Conservation (phyloP, 768 basidiomycete species). For the Tubosaeta sp. region DNA sequence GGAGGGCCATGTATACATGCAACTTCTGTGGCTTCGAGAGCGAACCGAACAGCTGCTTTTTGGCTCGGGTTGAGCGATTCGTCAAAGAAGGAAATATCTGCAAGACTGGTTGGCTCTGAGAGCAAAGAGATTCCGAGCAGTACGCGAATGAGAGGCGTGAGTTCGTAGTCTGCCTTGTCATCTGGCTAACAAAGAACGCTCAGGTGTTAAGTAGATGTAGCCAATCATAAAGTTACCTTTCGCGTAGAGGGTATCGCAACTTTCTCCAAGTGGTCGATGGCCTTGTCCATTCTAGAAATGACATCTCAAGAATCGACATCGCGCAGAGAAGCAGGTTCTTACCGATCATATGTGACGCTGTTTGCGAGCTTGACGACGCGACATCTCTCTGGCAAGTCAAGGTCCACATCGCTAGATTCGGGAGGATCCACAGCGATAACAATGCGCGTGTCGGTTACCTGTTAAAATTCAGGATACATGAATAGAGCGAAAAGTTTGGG, state of each 20-base stretch:
- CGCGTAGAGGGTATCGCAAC: conserved; percentile 28
- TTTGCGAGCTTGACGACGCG: conserved; percentile 87
- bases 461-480: neutral
- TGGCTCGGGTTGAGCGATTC: conserved; percentile 77
- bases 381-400: conserved; percentile 83
- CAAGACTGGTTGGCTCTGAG: conserved; percentile 35
- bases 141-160: conserved; percentile 57
- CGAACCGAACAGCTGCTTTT: conserved; percentile 76
- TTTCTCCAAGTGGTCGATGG: conserved; percentile 63
- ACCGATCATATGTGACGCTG: conserved; percentile 88
- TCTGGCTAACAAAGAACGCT: conserved; percentile 25
- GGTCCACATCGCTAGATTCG: conserved; percentile 55
- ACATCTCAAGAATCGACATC: neutral
- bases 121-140: conserved; percentile 62
- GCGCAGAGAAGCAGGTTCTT: neutral
- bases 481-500: neutral
- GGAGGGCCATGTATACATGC: conserved; percentile 98
- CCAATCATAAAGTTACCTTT: conserved; percentile 12
- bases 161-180: conserved; percentile 40
- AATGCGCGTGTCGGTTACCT: conserved; percentile 81
- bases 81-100: conserved; percentile 66
- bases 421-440: conserved; percentile 72
- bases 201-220: neutral
- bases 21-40: conserved; percentile 74
- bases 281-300: conserved; percentile 76